A percentile compares a stretch with the other conserved stretches of the same genome.
Evolutionary conservation across 1,139 yeast genomes (phyloP).

Genomic region (Candida smagusa): DNA sequence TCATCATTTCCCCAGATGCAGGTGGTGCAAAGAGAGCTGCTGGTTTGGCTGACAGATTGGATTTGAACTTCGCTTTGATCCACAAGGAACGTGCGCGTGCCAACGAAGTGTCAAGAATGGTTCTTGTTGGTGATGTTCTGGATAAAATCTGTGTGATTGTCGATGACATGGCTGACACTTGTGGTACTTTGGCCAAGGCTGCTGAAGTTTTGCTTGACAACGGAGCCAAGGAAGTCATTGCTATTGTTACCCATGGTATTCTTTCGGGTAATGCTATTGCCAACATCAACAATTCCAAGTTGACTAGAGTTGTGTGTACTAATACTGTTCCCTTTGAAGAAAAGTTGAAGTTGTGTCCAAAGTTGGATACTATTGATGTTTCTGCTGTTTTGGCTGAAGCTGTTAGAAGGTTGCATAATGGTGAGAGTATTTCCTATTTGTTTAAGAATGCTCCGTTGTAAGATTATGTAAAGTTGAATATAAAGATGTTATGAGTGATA

Average conservation of each 20-base stretch:
- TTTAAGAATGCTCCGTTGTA: constrained; percentile 61
- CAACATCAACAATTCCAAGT: constrained; percentile 53
- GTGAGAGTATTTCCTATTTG: constrained; percentile 90
- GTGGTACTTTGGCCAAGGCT: constrained; percentile 78
- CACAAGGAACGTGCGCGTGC: constrained; percentile 82
- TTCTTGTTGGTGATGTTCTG: constrained; percentile 71
- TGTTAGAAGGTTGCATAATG: constrained; percentile 79
- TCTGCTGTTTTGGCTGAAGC: constrained; percentile 77
- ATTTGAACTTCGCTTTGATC: constrained; percentile 72
- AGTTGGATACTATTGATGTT: constrained; percentile 66
- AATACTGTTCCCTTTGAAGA: constrained; percentile 71
- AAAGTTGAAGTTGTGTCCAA: constrained; percentile 45
- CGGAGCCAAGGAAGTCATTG: constrained; percentile 72
- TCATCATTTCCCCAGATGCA: constrained; percentile 79
- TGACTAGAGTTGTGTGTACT: constrained; percentile 67
- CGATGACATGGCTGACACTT: constrained; percentile 85
- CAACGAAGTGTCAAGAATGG: constrained; percentile 75
- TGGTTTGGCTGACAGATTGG: constrained; percentile 72
- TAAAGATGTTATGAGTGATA: too few relatives aligned
- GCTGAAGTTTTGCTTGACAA: constrained; percentile 59
- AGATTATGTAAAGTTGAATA: too few relatives aligned
- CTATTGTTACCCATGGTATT: constrained; percentile 78
- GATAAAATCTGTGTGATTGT: constrained; percentile 67
- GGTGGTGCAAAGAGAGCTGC: constrained; percentile 88
- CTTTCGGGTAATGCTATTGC: constrained; percentile 70